phyloP scores from a whole-genome alignment of 2,329 filamentous ascomycete species.

The Fusarium lyarnte region DNA sequence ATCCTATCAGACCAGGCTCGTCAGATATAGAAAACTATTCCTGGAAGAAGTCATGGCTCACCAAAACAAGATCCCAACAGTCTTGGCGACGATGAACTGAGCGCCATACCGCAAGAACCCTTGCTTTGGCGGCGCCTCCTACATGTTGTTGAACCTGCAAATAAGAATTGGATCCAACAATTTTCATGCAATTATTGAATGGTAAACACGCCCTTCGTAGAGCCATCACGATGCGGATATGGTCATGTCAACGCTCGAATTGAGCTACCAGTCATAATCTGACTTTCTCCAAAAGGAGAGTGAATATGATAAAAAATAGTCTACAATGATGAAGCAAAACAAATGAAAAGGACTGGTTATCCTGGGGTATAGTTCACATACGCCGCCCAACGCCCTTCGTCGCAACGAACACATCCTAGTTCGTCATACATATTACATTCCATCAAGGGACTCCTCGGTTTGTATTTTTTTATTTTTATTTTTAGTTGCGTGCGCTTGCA shows the following conservation, averaged over 20 bases:
- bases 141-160: background rate
- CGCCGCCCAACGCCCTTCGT: conserved; percentile 26
- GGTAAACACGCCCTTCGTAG: background rate
- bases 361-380: conserved; percentile 33
- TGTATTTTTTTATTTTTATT: background rate
- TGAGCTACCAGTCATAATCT: background rate
- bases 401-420: background rate
- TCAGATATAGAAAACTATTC: background rate
- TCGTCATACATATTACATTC: conserved; percentile 12
- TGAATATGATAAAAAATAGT: background rate
- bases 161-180: background rate
- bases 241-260: too few species aligned
- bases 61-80: background rate
- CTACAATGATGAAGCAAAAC: conserved; percentile 2
- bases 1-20: background rate
- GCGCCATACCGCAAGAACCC: background rate
- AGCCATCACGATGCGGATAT: background rate
- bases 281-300: background rate
- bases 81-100: background rate
- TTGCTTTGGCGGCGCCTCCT: background rate
- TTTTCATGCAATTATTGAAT: background rate
- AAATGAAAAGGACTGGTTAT: conserved; percentile 5
- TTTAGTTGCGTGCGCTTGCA: conserved; percentile 10
- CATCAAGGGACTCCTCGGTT: background rate
- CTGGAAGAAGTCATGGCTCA: background rate